Evolutionary conservation across 352 stramenopile genomes (phyloP).

Genomic region (Blastocystis sp.): DNA sequence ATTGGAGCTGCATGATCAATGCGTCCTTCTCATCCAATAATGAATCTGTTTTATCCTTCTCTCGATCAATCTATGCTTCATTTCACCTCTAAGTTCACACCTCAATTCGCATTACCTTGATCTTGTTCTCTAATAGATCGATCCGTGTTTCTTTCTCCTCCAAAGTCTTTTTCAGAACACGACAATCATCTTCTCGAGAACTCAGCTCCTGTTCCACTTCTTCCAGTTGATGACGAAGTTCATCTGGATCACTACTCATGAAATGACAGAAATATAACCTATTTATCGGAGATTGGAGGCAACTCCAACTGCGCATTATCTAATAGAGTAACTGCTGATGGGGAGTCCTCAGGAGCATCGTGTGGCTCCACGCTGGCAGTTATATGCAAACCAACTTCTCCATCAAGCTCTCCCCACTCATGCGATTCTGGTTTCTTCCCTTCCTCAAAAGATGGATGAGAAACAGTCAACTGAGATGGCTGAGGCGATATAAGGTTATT

Average conservation of each 20-base stretch:
- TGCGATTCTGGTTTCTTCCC: not conserved
- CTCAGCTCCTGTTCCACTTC: conserved; percentile 32
- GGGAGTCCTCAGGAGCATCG: not conserved
- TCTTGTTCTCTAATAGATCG: conserved; percentile 44
- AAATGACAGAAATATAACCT: not conserved
- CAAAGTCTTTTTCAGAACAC: not conserved
- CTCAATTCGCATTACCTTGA: conserved; percentile 44
- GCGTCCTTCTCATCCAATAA: conserved; percentile 56
- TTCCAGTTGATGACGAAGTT: not conserved
- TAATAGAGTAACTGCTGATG: not conserved
- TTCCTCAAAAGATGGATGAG: not conserved
- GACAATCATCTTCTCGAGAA: not conserved
- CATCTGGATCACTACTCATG: not conserved
- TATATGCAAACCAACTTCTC: conserved; percentile 18
- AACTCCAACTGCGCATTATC: conserved; percentile 11
- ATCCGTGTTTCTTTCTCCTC: conserved; percentile 26
- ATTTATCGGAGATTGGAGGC: not conserved
- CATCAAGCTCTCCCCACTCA: conserved; percentile 15
- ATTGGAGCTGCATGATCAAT: conserved; percentile 20
- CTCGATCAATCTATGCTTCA: not conserved
- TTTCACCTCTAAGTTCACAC: not conserved
- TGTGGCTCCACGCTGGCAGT: not conserved
- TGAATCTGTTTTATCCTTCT: conserved; percentile 41
- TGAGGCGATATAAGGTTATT: not conserved
- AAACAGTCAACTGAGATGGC: not conserved